Base-by-base conservation (phyloP, 139 green algal species). In the Parachlorella kessleri region DNA sequence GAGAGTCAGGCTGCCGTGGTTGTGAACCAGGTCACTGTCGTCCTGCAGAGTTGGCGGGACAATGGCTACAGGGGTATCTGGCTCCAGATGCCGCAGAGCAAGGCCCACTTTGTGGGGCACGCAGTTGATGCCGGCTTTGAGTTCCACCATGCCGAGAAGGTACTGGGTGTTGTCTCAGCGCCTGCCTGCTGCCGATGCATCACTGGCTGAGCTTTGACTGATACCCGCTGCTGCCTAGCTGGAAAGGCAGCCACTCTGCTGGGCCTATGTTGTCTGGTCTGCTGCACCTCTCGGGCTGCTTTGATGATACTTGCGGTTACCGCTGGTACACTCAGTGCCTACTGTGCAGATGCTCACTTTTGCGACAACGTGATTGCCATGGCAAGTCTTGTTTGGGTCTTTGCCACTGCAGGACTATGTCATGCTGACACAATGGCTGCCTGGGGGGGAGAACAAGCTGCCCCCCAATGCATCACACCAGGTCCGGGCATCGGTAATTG, bases 391-490 rank as follows among this genome's bases (percentile, higher is more conserved):
- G n/a, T n/a, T n/a, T n/a, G n/a, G n/a, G n/a, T n/a, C n/a, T 28
- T 55, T 53, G 10, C n/a, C 33, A 14, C 42, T 68, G 42, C 77
- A 83, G 67, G 86, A 84, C 10, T 92, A 95, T 39, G 66, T 96
- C 30, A 95, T 96, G 93, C 80, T 96, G 68, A 93, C 90, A 0
- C 73, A 76, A 5, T 97, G 93, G 92, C 83, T 97, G 72, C 86
- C 86, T 9, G 65, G 89, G 23, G 33, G 24, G 26, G 75, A 82
- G 23, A 80, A 72, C 78, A 91, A 80, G 4, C 80, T 97, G 63
- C 93, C 93, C 2, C 83, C 93, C 32, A 95, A 94, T 73, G 93
- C 93, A 1, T 93, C 87, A 1, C 92, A 96, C 71, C 92, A 96
- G 81, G 91, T 90, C 48, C 1, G 63, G 30, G 28, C n/a, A n/a